Percentiles rank a stretch among this genome's conserved stretches.
Evolutionary conservation across 2,329 filamentous ascomycete genomes (phyloP).

Genomic region (Fusarium ramigenum): DNA sequence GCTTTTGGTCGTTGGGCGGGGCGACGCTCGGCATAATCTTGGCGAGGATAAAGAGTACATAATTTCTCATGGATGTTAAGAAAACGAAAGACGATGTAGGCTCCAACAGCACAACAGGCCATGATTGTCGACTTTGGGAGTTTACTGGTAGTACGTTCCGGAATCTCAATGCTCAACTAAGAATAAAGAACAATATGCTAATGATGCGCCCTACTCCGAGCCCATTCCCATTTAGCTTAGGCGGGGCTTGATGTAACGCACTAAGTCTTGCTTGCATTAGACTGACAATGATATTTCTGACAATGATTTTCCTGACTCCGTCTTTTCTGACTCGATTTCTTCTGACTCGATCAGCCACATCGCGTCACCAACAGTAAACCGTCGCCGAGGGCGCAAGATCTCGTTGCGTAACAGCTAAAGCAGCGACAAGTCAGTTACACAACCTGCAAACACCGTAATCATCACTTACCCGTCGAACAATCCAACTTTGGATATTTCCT

Average conservation of each 20-base stretch:
- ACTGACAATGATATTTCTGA: background rate
- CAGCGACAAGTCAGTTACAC: background rate
- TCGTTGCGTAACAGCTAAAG: background rate
- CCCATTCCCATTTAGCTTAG: background rate
- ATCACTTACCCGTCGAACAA: background rate
- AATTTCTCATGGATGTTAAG: background rate
- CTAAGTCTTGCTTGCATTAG: background rate
- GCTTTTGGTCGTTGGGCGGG: background rate
- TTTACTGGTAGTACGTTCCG: background rate
- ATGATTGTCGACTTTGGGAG: background rate
- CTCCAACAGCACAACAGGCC: background rate
- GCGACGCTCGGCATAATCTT: background rate
- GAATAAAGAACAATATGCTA: background rate
- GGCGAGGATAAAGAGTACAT: background rate
- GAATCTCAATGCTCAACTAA: too few species aligned
- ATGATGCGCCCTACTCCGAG: background rate
- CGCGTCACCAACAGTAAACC: background rate
- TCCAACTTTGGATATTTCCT: background rate
- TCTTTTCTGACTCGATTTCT: background rate
- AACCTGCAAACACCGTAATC: too few species aligned
- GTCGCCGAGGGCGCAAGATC: background rate
- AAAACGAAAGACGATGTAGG: background rate
- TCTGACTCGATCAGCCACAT: background rate
- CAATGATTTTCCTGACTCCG: background rate
- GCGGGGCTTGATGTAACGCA: accelerated